These are phyloP conservation scores for Comarum palustre DNA, from an alignment of 306 rosid species.

Conservation along the genomic window DNA sequence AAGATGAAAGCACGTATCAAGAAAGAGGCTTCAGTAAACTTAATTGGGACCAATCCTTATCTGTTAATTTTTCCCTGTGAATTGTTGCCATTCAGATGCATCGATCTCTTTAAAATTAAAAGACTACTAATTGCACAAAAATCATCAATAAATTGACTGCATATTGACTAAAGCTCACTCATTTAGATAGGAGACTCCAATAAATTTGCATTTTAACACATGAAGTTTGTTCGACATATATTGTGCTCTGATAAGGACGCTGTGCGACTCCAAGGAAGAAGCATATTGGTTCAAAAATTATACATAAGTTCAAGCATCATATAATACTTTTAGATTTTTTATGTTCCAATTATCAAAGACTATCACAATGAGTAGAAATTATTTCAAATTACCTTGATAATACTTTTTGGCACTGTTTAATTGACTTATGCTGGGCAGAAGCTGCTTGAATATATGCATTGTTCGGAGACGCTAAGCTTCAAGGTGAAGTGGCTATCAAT, in stretches of 20 bases:
- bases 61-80: background rate
- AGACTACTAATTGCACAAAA: background rate
- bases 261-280: background rate
- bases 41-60: background rate
- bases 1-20: conserved; percentile 25
- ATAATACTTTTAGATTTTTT: background rate
- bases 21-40: conserved; percentile 4
- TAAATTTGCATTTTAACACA: background rate
- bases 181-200: background rate
- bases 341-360: background rate
- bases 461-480: conserved; percentile 20
- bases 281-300: background rate
- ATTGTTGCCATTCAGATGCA: background rate
- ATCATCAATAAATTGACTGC: too few species aligned
- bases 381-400: conserved; percentile 44
- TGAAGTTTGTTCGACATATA: background rate
- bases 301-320: background rate
- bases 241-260: background rate
- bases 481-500: conserved; percentile 16
- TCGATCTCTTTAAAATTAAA: background rate
- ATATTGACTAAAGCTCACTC: too few species aligned
- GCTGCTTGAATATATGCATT: conserved; percentile 54
- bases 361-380: background rate
- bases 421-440: conserved; percentile 19
- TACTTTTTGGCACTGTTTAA: conserved; percentile 31